These are phyloP conservation scores for Diaporthe eres DNA, from an alignment of 2,329 filamentous ascomycete genomes.

Conservation along the genomic window DNA sequence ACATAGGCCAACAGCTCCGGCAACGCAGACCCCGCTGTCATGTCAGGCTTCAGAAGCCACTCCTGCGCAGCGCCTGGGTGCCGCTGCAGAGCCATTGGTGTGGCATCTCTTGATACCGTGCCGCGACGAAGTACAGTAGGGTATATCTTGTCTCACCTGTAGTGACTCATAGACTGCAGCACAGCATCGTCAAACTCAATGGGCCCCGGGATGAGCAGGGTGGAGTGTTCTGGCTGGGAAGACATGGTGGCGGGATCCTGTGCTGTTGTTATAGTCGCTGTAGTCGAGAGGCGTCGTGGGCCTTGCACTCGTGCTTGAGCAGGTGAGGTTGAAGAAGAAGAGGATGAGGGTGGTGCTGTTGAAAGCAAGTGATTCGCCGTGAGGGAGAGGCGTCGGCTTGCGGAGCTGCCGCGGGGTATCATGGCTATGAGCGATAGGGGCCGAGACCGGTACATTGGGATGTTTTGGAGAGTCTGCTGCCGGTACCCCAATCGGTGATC, in stretches of 20 bases:
- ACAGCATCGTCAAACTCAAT: slow-evolving; percentile 99
- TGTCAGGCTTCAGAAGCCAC: not conserved
- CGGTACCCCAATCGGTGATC: slow-evolving; percentile 22
- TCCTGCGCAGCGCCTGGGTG: not conserved
- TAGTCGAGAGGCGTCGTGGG: slow-evolving; percentile 43
- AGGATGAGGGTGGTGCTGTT: slow-evolving; percentile 6
- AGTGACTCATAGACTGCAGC: slow-evolving; percentile 94
- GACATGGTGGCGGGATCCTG: slow-evolving; percentile 65
- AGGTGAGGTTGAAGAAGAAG: not conserved
- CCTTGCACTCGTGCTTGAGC: slow-evolving; percentile 42
- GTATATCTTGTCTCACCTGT: slow-evolving; percentile 72
- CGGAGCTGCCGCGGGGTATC: slow-evolving; percentile 49
- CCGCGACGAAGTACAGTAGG: not conserved
- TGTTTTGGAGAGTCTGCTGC: slow-evolving; percentile 12
- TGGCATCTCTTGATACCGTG: slow-evolving; percentile 4
- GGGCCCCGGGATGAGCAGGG: slow-evolving; percentile 95
- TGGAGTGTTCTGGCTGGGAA: slow-evolving; percentile 72
- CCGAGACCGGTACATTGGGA: slow-evolving; percentile 42
- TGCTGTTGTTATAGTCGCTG: slow-evolving; percentile 47
- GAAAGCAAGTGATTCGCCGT: slow-evolving; percentile 54
- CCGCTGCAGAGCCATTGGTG: slow-evolving; percentile 10
- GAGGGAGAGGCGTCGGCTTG: slow-evolving; percentile 52
- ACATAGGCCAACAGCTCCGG: not conserved
- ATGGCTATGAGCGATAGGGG: slow-evolving; percentile 31
- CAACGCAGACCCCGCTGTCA: slow-evolving; percentile 13